phyloP scores from a whole-genome alignment of 768 basidiomycete genomes.

The Saitozyma sp. region DNA sequence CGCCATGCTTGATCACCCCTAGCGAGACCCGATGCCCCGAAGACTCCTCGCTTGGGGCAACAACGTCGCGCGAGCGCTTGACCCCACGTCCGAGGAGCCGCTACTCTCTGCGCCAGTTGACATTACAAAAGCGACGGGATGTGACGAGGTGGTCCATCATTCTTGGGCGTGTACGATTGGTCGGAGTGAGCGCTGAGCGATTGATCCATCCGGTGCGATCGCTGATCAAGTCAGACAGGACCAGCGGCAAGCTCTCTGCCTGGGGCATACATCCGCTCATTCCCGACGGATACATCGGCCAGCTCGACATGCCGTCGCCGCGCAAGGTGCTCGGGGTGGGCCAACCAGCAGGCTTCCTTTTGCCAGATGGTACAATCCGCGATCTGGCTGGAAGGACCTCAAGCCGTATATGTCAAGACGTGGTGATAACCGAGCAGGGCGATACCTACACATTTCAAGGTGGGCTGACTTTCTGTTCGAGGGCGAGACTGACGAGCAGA shows the following conservation, averaged over 20 bases:
- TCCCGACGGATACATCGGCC: neutral
- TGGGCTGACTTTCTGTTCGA: neutral
- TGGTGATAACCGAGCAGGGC: neutral
- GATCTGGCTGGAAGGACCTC: neutral
- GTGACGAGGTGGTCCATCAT: slow-evolving; percentile 18
- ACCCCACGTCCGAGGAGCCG: slow-evolving; percentile 9
- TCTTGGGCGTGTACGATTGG: slow-evolving; percentile 31
- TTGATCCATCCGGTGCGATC: neutral
- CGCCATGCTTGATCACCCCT: too few species aligned
- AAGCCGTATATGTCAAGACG: neutral
- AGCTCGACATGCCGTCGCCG: neutral
- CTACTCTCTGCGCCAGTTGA: slow-evolving; percentile 13
- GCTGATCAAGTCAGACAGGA: neutral
- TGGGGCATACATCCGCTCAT: neutral
- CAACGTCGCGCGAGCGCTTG: slow-evolving; percentile 28
- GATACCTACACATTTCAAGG: too few species aligned
- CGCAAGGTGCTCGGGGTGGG: too few species aligned
- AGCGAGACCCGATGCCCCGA: neutral
- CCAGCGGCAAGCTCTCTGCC: neutral
- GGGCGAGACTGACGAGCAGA: neutral
- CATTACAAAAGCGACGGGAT: slow-evolving; percentile 2
- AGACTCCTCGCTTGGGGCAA: slow-evolving; percentile 26
- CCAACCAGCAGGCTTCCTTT: too few species aligned
- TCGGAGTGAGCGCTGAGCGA: slow-evolving; percentile 10
- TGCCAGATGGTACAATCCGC: neutral